Base-by-base conservation (phyloP, 225 moss, liverwort and hornwort species). In the Pseudisothecium myosuroides region DNA sequence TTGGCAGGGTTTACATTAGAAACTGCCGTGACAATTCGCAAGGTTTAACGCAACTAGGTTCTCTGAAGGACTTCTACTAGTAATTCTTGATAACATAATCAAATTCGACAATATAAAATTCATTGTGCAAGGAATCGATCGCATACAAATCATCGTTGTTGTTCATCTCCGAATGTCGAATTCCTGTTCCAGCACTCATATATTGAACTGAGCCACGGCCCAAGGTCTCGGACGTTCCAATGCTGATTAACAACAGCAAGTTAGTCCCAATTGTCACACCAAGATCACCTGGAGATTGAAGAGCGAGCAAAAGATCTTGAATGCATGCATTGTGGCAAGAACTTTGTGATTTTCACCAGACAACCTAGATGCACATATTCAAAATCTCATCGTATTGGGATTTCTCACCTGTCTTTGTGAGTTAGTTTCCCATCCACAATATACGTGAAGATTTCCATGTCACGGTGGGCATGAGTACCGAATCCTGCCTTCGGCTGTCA, bases 361-460 rank as follows among this genome's bases (percentile, higher is more conserved):
- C 49, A 77, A 52, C 59, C 80, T 31, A 27, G 47, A 65, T 21
- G 89, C 58, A 76, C 59, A 37, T 21, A 64, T 36, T 79, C 54
- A 81, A 71, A 76, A 63, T 64, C 60, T 60, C 28, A 79, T 73
- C 39, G 68, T 49, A 34, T 56, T 61, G 43, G 64, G 28, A 64
- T 41, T 72, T 47, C 65, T 90, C 85, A 95, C 96, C 96, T 98
- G 92, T 98, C 98, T 91, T 97, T 97, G 93, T 97, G 98, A 21
- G 98, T 97, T 54, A 97, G 92, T 65, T 97, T 93, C 55, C 96
- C 98, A 76, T 97, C 95, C 69, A 97, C 89, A 58, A 98, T 80
- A 37, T 98, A 97, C 22, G 98, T 98, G 85, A 97, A 96, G 47
- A 98, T 98, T 89, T 98, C 98, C 96, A 97, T 97, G 91, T 98